A percentile compares a stretch with the other conserved stretches of the same genome.
Conservation (phyloP, 2,329 filamentous ascomycete genomes). For the Monosporascus ibericus region DNA sequence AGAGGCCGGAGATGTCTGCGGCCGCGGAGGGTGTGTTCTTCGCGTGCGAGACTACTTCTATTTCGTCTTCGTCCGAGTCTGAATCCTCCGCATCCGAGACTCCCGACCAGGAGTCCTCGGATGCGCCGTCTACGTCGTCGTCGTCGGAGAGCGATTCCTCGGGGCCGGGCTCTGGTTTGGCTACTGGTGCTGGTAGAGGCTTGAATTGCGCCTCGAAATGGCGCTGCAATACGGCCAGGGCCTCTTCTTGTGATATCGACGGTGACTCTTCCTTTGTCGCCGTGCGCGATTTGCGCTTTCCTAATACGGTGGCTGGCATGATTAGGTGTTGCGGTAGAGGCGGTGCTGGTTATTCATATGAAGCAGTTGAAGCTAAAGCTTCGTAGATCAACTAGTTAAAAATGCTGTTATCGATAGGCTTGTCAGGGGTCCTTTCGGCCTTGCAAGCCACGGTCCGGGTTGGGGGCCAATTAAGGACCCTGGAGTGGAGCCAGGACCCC, state of each 20-base stretch:
- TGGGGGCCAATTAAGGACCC: not conserved
- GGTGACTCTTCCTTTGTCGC: constrained; percentile 15
- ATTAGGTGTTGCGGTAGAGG: not conserved
- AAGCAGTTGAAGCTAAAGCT: no score
- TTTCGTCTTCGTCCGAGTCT: constrained; percentile 23
- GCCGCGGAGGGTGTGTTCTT: constrained; percentile 29
- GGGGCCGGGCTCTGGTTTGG: constrained; percentile 20
- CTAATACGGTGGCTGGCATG: constrained; percentile 28
- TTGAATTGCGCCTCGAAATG: constrained; percentile 88
- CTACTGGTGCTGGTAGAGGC: constrained; percentile 44
- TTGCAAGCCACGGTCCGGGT: no score
- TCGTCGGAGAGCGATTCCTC: constrained; percentile 31
- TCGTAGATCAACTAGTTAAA: no score
- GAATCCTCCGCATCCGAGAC: constrained; percentile 45
- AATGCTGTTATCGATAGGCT: no score
- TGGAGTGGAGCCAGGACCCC: not conserved
- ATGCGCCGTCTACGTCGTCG: constrained; percentile 8
- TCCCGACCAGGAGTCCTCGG: constrained; percentile 51
- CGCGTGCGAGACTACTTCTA: constrained; percentile 61
- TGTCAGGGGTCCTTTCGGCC: no score
- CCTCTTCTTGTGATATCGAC: constrained; percentile 39
- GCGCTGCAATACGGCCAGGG: constrained; percentile 70
- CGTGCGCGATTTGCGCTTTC: constrained; percentile 42
- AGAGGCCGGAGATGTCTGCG: constrained; percentile 36
- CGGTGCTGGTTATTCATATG: no score